Percentiles rank a stretch among this genome's conserved stretches.
These are phyloP conservation scores for Cyclanthera cordifolia DNA, from an alignment of 306 rosid species.

Conservation along the genomic window DNA sequence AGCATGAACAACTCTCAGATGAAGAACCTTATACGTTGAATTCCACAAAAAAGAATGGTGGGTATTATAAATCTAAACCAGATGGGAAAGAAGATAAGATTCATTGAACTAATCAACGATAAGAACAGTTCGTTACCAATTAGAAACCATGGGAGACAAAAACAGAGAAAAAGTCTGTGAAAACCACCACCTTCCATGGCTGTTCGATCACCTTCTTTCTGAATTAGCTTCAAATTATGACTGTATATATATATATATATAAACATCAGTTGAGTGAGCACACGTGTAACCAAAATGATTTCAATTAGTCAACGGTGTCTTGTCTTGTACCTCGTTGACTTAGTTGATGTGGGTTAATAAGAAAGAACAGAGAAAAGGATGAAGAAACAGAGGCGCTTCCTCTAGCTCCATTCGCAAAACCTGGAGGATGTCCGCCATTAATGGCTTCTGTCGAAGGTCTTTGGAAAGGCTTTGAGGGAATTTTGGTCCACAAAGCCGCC, in stretches of 20 bases:
- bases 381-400: not conserved
- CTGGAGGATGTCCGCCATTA: too few species aligned
- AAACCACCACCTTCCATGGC: slow-evolving; percentile 1
- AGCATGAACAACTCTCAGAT: not conserved
- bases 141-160: not conserved
- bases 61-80: not conserved
- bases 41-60: not conserved
- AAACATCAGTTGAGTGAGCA: not conserved
- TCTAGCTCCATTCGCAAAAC: too few species aligned
- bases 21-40: not conserved
- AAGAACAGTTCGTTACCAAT: not conserved
- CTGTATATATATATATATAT: too few species aligned
- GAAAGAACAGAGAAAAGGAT: not conserved
- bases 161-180: not conserved
- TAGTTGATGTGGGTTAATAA: too few species aligned
- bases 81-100: not conserved
- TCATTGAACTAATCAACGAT: not conserved
- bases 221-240: not conserved
- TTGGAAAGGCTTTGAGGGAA: not conserved
- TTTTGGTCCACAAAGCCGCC: not conserved
- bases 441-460: too few species aligned
- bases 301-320: not conserved
- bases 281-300: not conserved
- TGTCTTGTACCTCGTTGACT: not conserved
- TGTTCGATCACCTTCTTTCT: not conserved